Conservation (phyloP, 1,284 basidiomycete species). For the Ganoderma boninense region DNA sequence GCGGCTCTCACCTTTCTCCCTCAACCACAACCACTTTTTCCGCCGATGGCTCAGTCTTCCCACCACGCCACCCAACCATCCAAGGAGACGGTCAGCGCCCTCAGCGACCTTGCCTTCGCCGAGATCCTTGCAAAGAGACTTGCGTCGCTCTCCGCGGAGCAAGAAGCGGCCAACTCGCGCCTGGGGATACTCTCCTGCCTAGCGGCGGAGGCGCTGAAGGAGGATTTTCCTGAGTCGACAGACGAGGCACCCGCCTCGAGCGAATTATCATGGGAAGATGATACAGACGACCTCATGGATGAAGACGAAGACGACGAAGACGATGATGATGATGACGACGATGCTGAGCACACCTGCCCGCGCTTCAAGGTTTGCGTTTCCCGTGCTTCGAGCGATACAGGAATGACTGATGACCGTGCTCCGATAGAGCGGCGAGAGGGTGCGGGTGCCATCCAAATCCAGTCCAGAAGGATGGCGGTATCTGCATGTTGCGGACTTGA, state of each 20-base stretch:
- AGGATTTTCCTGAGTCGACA: slow-evolving; percentile 6
- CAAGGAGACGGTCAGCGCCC: not conserved
- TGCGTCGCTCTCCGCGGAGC: slow-evolving; percentile 7
- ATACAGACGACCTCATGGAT: slow-evolving; percentile 5
- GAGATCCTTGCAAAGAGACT: slow-evolving; percentile 14
- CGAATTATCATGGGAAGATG: slow-evolving; percentile 2
- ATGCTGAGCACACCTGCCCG: not conserved
- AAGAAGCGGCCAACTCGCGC: slow-evolving; percentile 1
- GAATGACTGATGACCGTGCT: not conserved
- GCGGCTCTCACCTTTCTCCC: not conserved
- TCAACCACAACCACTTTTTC: not conserved
- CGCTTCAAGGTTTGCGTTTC: not conserved
- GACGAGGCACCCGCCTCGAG: not conserved
- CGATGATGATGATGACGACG: not conserved
- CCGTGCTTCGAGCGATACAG: too few species aligned
- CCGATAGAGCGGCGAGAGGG: slow-evolving; percentile 14
- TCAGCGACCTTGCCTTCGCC: slow-evolving; percentile 12
- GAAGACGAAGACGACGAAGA: not conserved
- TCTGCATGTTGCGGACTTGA: slow-evolving; percentile 16
- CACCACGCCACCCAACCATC: slow-evolving; percentile 8
- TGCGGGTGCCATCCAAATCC: slow-evolving; percentile 1
- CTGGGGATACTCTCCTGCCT: slow-evolving; percentile 14
- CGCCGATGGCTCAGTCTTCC: slow-evolving; percentile 11
- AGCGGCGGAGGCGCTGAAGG: slow-evolving; percentile 4
- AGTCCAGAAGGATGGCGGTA: slow-evolving; percentile 4